Conservation (phyloP, 148 eudicot species). For the Rhododendron mucronatum region DNA sequence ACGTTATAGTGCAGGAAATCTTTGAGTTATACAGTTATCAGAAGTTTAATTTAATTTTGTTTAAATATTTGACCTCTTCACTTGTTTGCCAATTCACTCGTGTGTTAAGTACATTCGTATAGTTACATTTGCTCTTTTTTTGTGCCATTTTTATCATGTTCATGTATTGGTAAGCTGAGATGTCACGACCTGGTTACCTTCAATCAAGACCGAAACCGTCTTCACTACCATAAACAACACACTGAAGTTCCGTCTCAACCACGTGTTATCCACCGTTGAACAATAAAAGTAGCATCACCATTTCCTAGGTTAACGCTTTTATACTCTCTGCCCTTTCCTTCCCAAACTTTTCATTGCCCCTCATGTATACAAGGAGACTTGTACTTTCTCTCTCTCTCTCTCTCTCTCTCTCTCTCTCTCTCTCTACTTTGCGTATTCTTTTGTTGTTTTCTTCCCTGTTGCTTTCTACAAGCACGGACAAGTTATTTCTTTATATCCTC, state of each 20-base stretch:
- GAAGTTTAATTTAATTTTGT: background rate
- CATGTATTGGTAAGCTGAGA: background rate
- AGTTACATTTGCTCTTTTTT: slow-evolving; percentile 6
- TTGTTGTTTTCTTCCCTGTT: background rate
- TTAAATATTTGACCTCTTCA: background rate
- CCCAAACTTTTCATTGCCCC: background rate
- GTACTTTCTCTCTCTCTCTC: background rate
- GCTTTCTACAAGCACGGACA: background rate
- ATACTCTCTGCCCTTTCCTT: background rate
- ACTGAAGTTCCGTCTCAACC: background rate
- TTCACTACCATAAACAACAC: background rate
- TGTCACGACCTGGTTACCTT: background rate
- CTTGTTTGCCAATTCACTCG: background rate
- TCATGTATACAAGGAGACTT: background rate
- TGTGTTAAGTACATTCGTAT: background rate
- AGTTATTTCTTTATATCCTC: background rate
- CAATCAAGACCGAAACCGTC: background rate
- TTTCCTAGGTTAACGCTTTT: background rate
- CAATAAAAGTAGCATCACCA: background rate
- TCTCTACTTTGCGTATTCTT: background rate
- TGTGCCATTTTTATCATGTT: background rate
- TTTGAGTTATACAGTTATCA: background rate
- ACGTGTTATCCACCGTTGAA: background rate
- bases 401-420: background rate
- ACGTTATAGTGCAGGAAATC: background rate